phyloP scores from a whole-genome alignment of 1,284 basidiomycete genomes.

The Ustilago loliicola region DNA sequence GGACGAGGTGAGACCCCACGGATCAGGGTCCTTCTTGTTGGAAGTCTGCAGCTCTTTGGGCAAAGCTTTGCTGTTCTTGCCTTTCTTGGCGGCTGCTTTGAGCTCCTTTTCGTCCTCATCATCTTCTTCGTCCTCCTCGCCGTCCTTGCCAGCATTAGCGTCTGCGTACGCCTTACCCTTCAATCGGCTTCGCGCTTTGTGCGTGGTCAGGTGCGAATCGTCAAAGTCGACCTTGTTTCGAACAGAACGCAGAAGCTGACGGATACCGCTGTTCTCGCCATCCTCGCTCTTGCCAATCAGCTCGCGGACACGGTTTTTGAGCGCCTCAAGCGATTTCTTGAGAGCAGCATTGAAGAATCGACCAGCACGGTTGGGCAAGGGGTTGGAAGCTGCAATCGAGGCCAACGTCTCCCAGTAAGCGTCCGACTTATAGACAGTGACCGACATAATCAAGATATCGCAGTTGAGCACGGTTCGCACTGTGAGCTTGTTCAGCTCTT shows the following conservation, averaged over 20 bases:
- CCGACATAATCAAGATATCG: conserved; percentile 88
- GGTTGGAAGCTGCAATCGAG: conserved; percentile 50
- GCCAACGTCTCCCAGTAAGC: conserved; percentile 62
- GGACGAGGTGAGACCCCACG: conserved; percentile 80
- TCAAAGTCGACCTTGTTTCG: conserved; percentile 49
- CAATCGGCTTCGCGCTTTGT: conserved; percentile 50
- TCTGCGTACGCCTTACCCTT: conserved; percentile 54
- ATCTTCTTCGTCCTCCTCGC: conserved; percentile 73
- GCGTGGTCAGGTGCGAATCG: conserved; percentile 47
- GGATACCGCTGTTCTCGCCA: conserved; percentile 6
- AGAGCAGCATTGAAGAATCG: conserved; percentile 62
- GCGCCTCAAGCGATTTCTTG: conserved; percentile 49
- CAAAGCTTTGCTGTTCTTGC: conserved; percentile 63
- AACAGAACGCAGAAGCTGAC: conserved; percentile 32
- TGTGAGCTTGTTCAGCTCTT: conserved; percentile 81
- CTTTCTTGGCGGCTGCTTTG: conserved; percentile 67
- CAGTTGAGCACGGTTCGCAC: conserved; percentile 83
- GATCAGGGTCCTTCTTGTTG: conserved; percentile 44
- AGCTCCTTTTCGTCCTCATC: conserved; percentile 72
- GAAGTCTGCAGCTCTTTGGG: conserved; percentile 49
- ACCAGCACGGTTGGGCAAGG: conserved; percentile 50
- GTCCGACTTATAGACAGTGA: conserved; percentile 80
- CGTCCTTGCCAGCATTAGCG: conserved; percentile 72
- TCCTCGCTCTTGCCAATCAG: conserved; percentile 31
- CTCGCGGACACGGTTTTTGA: conserved; percentile 55